phyloP scores from a whole-genome alignment of 139 green algal genomes.

The Zygnema circumcarinatum region DNA sequence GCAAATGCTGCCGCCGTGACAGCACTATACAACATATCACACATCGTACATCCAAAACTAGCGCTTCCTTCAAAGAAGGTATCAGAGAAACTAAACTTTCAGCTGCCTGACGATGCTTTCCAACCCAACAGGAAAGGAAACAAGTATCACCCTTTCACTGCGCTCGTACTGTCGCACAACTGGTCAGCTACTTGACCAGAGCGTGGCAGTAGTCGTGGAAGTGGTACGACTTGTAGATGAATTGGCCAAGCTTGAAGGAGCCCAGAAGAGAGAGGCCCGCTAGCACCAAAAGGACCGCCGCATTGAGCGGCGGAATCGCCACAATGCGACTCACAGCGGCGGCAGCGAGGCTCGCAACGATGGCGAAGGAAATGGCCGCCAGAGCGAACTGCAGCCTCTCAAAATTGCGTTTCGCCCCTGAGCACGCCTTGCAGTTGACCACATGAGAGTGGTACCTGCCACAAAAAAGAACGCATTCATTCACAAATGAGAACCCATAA shows the following conservation, averaged over 20 bases:
- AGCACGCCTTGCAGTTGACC: conserved; percentile 4
- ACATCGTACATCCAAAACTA: too few species aligned
- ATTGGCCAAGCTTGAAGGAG: not conserved
- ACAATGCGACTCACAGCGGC: not conserved
- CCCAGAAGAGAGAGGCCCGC: not conserved
- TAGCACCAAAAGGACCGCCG: not conserved
- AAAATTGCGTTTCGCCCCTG: conserved; percentile 10
- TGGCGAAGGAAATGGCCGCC: not conserved
- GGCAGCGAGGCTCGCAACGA: not conserved
- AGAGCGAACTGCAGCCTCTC: not conserved
- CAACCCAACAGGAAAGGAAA: too few species aligned
- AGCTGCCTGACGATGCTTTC: too few species aligned
- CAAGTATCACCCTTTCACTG: too few species aligned
- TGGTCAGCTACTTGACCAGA: conserved; percentile 13
- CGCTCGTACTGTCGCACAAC: too few species aligned
- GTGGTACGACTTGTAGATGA: conserved; percentile 13
- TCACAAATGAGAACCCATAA: not conserved
- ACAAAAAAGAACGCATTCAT: not conserved
- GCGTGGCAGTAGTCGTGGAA: conserved; percentile 23
- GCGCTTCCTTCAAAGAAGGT: too few species aligned
- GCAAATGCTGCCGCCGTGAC: too few species aligned
- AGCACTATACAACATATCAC: too few species aligned
- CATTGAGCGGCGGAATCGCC: not conserved
- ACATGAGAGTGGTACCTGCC: conserved; percentile 11
- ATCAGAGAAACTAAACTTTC: too few species aligned